These are phyloP conservation scores for Musa itinerans DNA, from an alignment of 176 grass and related monocot species.

Conservation along the genomic window DNA sequence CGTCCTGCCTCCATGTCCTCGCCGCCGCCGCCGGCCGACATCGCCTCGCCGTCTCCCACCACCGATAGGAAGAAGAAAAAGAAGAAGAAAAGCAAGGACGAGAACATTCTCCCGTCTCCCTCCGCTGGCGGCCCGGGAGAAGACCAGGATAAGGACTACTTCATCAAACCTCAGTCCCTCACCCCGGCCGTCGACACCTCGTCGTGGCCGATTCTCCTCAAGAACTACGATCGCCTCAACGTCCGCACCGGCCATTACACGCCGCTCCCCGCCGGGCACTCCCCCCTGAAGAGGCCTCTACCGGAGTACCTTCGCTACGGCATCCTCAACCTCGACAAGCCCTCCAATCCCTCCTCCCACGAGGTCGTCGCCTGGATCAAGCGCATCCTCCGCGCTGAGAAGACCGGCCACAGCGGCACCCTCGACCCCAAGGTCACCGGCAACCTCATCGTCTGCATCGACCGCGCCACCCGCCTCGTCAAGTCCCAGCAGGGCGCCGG, in stretches of 20 bases:
- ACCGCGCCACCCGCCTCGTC: conserved; percentile 80
- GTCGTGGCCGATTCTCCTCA: conserved; percentile 55
- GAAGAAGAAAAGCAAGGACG: conserved; percentile 57
- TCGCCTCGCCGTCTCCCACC: conserved; percentile 19
- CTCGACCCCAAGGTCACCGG: conserved; percentile 97
- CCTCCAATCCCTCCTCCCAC: conserved; percentile 93
- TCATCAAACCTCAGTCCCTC: conserved; percentile 56
- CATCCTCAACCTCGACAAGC: conserved; percentile 85
- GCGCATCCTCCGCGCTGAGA: conserved; percentile 65
- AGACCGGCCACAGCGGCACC: conserved; percentile 78
- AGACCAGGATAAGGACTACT: conserved; percentile 32
- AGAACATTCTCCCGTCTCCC: background rate
- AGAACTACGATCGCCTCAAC: conserved; percentile 82
- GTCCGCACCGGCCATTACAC: conserved; percentile 76
- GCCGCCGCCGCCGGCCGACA: conserved; percentile 30
- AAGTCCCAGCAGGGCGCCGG: conserved; percentile 88
- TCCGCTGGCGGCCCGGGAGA: conserved; percentile 17
- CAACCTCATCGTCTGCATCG: conserved; percentile 89
- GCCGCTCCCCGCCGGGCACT: conserved; percentile 60
- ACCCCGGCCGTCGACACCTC: conserved; percentile 44
- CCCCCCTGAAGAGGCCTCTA: conserved; percentile 68
- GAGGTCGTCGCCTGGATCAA: conserved; percentile 96
- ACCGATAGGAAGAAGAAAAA: conserved; percentile 51
- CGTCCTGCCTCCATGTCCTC: conserved; percentile 37
- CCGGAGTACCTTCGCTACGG: conserved; percentile 65